Base-by-base conservation (phyloP, 2,329 filamentous ascomycete species). In the Phialophora chinensis region DNA sequence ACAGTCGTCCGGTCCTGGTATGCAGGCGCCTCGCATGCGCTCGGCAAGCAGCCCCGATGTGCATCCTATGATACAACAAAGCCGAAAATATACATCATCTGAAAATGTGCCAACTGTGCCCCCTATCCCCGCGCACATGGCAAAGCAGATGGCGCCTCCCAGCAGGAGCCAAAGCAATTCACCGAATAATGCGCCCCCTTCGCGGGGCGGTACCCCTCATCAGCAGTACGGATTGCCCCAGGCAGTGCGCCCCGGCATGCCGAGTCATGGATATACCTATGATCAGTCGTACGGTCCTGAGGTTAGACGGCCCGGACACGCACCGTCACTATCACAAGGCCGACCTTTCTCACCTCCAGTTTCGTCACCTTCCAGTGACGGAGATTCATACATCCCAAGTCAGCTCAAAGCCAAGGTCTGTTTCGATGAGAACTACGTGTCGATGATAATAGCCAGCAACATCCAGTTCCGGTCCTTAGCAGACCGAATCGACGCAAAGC, bases 21-120 rank as follows among this genome's bases (percentile, higher is more conserved):
- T 66, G 63, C 56, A 25, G 50, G 50, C 60, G 11, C 76, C 88
- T 90, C 75, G 93, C 71, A 90, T 91, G 80, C 87, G 95, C 70
- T 97, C 93, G 44, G 96, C 96, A 74, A 98, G 94, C 80, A 97
- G 93, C 69, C 94, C 95, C 7, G 93, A 98, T 77, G 97, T 97
- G 73, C 92, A 96, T 61, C 86, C 88, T 61, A 84, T 86, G 69
- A 84, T 84, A 57, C 82, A 84, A 38, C 81, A 84, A 54, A 74
- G 77, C 14, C 77, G 79, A 66, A 81, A 81, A 57, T 81, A 81
- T 68, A 77, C 75, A 78, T 79, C 82, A 77, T 76, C 79, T 35
- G 81, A 83, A 67, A 81, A 82, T 69, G 85, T 92, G 5, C 91
- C 91, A 4, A 87, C 87, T 11, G 90, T 93, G 12, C 91, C 91